These are phyloP conservation scores for Zizania latifolia DNA, from an alignment of 176 grass and related monocot species.

Conservation along the genomic window DNA sequence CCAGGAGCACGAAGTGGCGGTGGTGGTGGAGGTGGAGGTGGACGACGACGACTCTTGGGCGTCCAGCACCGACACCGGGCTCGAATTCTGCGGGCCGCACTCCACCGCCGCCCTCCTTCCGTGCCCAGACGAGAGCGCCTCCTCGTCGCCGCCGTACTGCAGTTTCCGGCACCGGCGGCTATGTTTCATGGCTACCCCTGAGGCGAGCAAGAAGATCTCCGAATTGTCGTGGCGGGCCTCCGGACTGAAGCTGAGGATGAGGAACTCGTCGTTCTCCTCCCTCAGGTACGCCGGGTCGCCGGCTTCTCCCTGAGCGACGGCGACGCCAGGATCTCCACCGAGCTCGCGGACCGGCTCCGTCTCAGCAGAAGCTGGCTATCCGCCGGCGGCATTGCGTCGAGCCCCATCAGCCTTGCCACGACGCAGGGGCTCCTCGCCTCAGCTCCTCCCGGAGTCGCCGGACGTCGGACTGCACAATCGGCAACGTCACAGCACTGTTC, in stretches of 20 bases:
- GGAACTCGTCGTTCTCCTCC: slow-evolving; percentile 76
- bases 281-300: slow-evolving; percentile 54
- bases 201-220: too few species aligned
- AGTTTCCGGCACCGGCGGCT: background rate
- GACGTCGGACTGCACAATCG: background rate
- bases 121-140: background rate
- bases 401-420: slow-evolving; percentile 90
- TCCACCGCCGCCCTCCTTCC: background rate
- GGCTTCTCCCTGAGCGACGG: slow-evolving; percentile 49
- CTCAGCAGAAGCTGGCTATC: background rate
- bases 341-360: too few species aligned
- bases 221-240: slow-evolving; percentile 12
- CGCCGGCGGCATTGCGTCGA: slow-evolving; percentile 59
- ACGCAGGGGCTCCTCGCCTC: slow-evolving; percentile 46
- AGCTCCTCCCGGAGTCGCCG: background rate
- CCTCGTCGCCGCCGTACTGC: background rate
- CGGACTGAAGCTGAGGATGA: slow-evolving; percentile 74
- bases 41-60: slow-evolving; percentile 19
- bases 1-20: slow-evolving; percentile 1
- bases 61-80: slow-evolving; percentile 85
- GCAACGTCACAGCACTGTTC: background rate
- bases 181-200: background rate
- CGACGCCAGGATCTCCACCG: too few species aligned
- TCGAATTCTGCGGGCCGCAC: slow-evolving; percentile 31
- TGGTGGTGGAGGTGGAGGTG: too few species aligned